A percentile compares a stretch with the other conserved stretches of the same genome.
phyloP scores from a whole-genome alignment of 192 early-diverging fungal genomes.

The Linderina pennispora region DNA sequence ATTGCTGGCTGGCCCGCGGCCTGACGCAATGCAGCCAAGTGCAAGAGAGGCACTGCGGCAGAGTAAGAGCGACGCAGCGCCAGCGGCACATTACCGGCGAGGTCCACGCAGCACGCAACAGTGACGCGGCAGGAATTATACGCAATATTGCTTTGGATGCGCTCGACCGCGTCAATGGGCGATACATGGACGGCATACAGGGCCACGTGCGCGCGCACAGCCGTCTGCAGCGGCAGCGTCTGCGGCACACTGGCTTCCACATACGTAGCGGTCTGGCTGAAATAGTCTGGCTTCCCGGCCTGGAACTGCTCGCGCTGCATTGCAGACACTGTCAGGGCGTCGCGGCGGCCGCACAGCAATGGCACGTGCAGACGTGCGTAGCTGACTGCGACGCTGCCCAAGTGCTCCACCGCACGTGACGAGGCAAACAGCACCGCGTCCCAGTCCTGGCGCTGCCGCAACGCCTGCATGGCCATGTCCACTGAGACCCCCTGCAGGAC shows the following conservation, averaged over 20 bases:
- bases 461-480: conserved; percentile 5
- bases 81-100: conserved; percentile 34
- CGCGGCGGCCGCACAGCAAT: conserved; percentile 22
- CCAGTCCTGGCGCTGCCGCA: conserved; percentile 9
- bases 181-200: conserved; percentile 30
- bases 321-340: conserved; percentile 23
- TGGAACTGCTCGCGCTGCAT: conserved; percentile 10
- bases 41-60: conserved; percentile 11
- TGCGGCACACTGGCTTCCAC: conserved; percentile 44
- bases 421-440: conserved; percentile 19
- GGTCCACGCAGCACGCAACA: conserved; percentile 30
- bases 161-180: conserved; percentile 41
- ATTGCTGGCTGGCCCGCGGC: not conserved
- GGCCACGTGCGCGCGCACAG: conserved; percentile 14
- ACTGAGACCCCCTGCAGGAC: conserved; percentile 23
- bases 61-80: conserved; percentile 28
- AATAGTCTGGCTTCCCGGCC: conserved; percentile 14
- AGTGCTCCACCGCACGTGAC: conserved; percentile 18
- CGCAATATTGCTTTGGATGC: conserved; percentile 13
- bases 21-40: conserved; percentile 9
- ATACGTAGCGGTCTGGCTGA: conserved; percentile 16
- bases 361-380: conserved; percentile 19
- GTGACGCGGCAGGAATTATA: conserved; percentile 29
- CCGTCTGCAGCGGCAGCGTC: conserved; percentile 32
- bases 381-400: conserved; percentile 12